A percentile compares a stretch with the other conserved stretches of the same genome.
Evolutionary conservation across 768 basidiomycete species (phyloP).

Genomic region (Clitopilus hobsonii): DNA sequence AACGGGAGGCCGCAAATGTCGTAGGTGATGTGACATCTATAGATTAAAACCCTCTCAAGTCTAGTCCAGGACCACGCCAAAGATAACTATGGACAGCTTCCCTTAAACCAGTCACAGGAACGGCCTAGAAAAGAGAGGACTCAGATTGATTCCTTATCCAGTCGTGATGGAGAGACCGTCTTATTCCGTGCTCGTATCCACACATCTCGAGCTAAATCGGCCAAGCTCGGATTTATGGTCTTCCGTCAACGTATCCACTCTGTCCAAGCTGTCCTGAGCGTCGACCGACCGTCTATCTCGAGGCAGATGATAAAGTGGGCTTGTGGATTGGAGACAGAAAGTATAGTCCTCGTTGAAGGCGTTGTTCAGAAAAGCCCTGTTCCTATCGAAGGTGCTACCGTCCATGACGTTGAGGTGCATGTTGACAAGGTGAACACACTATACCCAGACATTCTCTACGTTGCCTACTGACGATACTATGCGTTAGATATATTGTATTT

Average conservation of each 20-base stretch:
- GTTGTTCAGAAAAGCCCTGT: constrained; percentile 72
- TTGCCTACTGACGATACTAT: no score
- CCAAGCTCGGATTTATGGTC: constrained; percentile 93
- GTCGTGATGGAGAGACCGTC: constrained; percentile 69
- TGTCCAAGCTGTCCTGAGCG: constrained; percentile 79
- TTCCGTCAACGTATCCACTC: constrained; percentile 85
- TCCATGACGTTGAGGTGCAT: constrained; percentile 84
- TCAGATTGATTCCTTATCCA: constrained; percentile 60
- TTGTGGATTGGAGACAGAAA: constrained; percentile 72
- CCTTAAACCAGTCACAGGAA: constrained; percentile 88
- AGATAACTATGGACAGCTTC: constrained; percentile 81
- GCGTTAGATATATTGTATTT: constrained; percentile 71
- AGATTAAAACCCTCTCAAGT: background rate
- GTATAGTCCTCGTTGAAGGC: constrained; percentile 89
- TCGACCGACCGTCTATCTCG: constrained; percentile 72
- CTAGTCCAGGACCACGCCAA: constrained; percentile 63
- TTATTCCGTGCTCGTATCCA: constrained; percentile 88
- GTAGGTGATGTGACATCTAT: constrained; percentile 28
- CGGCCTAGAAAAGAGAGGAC: constrained; percentile 57
- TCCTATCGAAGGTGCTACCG: constrained; percentile 86
- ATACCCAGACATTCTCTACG: constrained; percentile 4
- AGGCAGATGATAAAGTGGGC: constrained; percentile 99
- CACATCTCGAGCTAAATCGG: constrained; percentile 87
- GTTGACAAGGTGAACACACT: constrained; percentile 58
- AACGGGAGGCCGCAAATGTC: constrained; percentile 61